These are phyloP conservation scores for Exophiala bonariae DNA, from an alignment of 2,329 filamentous ascomycete species.

Conservation along the genomic window DNA sequence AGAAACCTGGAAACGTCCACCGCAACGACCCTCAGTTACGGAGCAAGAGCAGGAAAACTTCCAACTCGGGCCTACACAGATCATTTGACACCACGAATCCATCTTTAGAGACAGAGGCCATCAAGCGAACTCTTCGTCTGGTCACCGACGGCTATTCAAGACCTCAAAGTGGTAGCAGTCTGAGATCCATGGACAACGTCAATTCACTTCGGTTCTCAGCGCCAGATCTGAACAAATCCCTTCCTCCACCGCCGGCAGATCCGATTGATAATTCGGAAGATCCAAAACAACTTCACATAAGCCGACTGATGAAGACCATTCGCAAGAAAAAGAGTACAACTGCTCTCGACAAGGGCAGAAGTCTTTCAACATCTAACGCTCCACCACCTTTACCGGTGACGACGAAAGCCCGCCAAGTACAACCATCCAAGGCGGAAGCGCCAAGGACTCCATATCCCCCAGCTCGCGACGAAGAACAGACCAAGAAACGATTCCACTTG, in stretches of 20 bases:
- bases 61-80: conserved; percentile 11
- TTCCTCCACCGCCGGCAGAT: conserved; percentile 19
- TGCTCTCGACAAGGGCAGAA: conserved; percentile 7
- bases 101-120: conserved; percentile 10
- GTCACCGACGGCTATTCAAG: conserved; percentile 13
- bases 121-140: conserved; percentile 18
- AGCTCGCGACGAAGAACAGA: conserved; percentile 1
- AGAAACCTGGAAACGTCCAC: conserved; percentile 21
- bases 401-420: background rate
- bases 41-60: conserved; percentile 14
- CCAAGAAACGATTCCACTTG: conserved; percentile 18
- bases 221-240: conserved; percentile 22
- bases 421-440: background rate
- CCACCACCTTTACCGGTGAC: conserved; percentile 6
- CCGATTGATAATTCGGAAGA: conserved; percentile 5
- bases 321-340: conserved; percentile 24
- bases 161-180: conserved; percentile 8
- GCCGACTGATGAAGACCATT: conserved; percentile 23
- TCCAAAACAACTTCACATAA: conserved; percentile 20
- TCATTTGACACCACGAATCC: conserved; percentile 14
- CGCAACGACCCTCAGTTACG: conserved; percentile 18
- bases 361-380: conserved; percentile 7
- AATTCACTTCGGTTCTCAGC: conserved; percentile 11
- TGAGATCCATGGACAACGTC: conserved; percentile 13
- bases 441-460: conserved; percentile 2